Evolutionary conservation across 495 filamentous ascomycete genomes (phyloP), one percentile per base, ranked within the genome.

Genomic region (Bryoglossum gracile): DNA sequence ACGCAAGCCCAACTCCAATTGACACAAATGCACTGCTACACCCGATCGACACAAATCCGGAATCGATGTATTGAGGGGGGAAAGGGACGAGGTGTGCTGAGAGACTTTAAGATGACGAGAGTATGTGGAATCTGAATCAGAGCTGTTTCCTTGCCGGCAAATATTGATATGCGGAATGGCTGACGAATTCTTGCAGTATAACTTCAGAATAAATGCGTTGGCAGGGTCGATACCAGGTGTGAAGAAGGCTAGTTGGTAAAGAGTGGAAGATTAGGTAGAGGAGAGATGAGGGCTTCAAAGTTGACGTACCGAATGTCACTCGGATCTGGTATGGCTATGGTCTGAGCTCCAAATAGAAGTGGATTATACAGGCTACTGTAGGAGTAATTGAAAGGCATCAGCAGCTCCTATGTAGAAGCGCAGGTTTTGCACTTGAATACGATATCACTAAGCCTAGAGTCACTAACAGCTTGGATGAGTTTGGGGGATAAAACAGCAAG

Each of bases 21-120:
- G 42, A 81, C 86, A 8, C 81, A 89, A 67, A 97, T 96, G 94
- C 87, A 95, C 68, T 74, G 76, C 73, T 95, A 95, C 66, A 97
- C 94, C 11, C 77, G 89, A 38, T 77, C 85, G 21, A 96, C 92
- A 42, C 89, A 95, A 70, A 89, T 98, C 62, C 81, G 82, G 65
- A 96, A 95, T 65, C 74, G 92, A 44, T 97, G 94, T 69, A 81
- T 95, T 28, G 76, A 86, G 52, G 89, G 87, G 46, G 94, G 94
- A 3, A 90, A 85, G 64, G 81, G 81, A 11, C 75, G 87, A 57
- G 88, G 89, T 80, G 72, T 97, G 11, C 72, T 97, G 39, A 78
- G 86, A 5, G 89, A 90, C 59, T 98, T 97, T 63, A 81, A 87
- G 67, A 79, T 97, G 74, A 80, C 83, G 45, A 78, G 92, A 65